phyloP scores from a whole-genome alignment of 1,284 basidiomycete species.

The Austroboletus niveus region DNA sequence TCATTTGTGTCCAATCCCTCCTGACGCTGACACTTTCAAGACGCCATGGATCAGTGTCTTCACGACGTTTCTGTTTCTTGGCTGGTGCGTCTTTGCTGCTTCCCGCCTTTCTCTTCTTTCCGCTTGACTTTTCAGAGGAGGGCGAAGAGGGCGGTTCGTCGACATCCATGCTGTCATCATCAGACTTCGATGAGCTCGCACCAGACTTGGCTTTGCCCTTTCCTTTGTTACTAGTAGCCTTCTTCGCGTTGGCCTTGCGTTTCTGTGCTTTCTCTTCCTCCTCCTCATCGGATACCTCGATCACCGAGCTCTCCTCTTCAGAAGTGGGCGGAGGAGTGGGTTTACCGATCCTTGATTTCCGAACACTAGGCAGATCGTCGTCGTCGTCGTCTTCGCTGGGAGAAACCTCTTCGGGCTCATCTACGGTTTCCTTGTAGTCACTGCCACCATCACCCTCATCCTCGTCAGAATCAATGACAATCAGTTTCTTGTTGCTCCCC shows the following conservation, averaged over 20 bases:
- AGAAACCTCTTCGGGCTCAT: constrained; percentile 14
- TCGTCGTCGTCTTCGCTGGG: constrained; percentile 28
- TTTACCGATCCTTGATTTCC: constrained; percentile 25
- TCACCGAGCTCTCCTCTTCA: constrained; percentile 21
- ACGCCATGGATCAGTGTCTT: constrained; percentile 79
- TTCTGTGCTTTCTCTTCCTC: constrained; percentile 31
- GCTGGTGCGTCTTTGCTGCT: constrained; percentile 47
- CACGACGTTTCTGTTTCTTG: constrained; percentile 63
- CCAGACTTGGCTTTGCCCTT: constrained; percentile 27
- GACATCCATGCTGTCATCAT: constrained; percentile 52
- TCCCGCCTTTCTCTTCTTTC: constrained; percentile 51
- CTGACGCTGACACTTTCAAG: constrained; percentile 62
- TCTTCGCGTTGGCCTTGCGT: constrained; percentile 30
- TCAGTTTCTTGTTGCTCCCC: constrained; percentile 35
- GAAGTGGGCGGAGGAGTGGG: constrained; percentile 31
- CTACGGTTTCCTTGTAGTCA: constrained; percentile 21
- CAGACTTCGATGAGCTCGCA: constrained; percentile 29
- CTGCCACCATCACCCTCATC: constrained; percentile 19
- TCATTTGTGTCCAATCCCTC: constrained; percentile 78
- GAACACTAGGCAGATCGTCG: constrained; percentile 20
- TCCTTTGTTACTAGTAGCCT: constrained; percentile 22
- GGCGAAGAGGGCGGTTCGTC: constrained; percentile 43
- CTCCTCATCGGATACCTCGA: constrained; percentile 30
- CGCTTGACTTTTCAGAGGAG: constrained; percentile 39
- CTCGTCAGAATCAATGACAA: constrained; percentile 46